These are phyloP conservation scores for Ceriops decandra DNA, from an alignment of 345 rosid genomes.

Conservation along the genomic window DNA sequence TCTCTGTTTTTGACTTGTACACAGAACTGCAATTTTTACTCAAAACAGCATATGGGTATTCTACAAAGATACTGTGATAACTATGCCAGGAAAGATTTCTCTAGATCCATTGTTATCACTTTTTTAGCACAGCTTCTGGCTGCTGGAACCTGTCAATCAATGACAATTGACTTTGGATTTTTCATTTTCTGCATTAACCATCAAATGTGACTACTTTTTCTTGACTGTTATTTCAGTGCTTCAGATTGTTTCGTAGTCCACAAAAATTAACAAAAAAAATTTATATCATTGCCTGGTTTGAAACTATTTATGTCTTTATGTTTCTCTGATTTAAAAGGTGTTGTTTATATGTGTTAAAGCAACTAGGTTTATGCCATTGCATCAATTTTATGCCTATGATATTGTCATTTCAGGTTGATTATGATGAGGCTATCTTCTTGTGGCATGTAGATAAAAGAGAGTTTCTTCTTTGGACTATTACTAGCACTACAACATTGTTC, in stretches of 20 bases:
- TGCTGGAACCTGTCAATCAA: no score
- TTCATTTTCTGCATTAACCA: neutral
- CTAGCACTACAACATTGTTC: slow-evolving; percentile 74
- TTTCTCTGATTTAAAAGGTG: neutral
- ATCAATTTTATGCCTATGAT: neutral
- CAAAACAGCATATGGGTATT: no score
- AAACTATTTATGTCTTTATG: neutral
- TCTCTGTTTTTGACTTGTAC: no score
- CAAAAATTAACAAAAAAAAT: neutral
- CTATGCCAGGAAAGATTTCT: neutral
- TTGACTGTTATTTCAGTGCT: neutral
- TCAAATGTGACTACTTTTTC: neutral
- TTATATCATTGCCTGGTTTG: neutral
- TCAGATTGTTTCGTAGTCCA: neutral
- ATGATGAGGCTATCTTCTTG: slow-evolving; percentile 86
- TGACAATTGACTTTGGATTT: neutral
- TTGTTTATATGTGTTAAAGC: neutral
- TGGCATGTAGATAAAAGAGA: slow-evolving; percentile 96
- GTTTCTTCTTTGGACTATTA: slow-evolving; percentile 92
- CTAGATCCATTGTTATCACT: neutral
- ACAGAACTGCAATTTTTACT: no score
- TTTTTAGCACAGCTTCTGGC: neutral
- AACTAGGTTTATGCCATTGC: neutral
- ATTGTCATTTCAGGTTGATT: slow-evolving; percentile 70
- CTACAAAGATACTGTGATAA: neutral